phyloP scores from a whole-genome alignment of 2,329 filamentous ascomycete species.

The Monosporascus ibericus region DNA sequence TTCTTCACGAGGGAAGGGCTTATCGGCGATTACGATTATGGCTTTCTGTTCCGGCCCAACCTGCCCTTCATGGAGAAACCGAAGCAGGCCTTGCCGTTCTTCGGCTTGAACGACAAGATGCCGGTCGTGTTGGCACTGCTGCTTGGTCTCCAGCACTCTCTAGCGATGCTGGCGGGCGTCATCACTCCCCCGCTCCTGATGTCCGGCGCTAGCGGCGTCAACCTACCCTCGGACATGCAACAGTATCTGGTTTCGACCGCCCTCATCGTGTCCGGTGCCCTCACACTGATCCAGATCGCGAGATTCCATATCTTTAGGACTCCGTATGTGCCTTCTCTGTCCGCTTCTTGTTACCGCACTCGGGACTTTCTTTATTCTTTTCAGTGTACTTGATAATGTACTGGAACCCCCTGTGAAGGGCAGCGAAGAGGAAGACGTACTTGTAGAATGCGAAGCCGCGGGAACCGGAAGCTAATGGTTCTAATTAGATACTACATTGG shows the following conservation, averaged over 20 bases:
- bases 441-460: not conserved
- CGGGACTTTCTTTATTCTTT: no score
- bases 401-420: no score
- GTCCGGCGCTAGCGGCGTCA: slow-evolving; percentile 52
- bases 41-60: slow-evolving; percentile 74
- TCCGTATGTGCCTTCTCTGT: slow-evolving; percentile 30
- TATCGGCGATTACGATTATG: slow-evolving; percentile 85
- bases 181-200: slow-evolving; percentile 77
- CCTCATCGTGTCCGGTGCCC: slow-evolving; percentile 70
- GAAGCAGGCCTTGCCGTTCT: slow-evolving; percentile 63
- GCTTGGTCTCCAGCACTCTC: slow-evolving; percentile 71
- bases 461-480: slow-evolving; percentile 1
- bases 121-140: slow-evolving; percentile 68
- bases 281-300: slow-evolving; percentile 72
- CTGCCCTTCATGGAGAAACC: slow-evolving; percentile 72
- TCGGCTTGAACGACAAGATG: slow-evolving; percentile 75
- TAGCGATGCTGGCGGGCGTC: slow-evolving; percentile 70
- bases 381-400: no score
- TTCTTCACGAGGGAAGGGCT: slow-evolving; percentile 63
- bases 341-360: no score
- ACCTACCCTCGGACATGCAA: slow-evolving; percentile 53
- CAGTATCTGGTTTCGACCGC: slow-evolving; percentile 77
- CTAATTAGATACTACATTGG: slow-evolving; percentile 61
- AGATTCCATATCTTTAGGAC: slow-evolving; percentile 67
- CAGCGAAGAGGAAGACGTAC: no score